phyloP scores from a whole-genome alignment of 83 land plant species.

The Picea abies region DNA sequence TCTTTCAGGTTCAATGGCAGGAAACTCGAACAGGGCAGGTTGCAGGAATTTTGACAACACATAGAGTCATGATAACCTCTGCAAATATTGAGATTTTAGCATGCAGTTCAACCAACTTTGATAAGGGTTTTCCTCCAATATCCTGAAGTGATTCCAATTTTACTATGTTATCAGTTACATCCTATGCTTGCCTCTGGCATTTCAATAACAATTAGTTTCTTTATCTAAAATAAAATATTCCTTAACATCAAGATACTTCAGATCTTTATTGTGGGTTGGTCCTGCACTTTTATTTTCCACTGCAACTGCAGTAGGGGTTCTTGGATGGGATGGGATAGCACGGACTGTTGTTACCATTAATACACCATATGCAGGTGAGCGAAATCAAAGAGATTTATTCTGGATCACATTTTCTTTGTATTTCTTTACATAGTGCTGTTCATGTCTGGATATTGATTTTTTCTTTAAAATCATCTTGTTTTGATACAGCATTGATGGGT shows the following conservation, averaged over 20 bases:
- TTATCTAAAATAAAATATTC: constrained; percentile 4
- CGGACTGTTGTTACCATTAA: constrained; percentile 73
- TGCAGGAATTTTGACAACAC: constrained; percentile 91
- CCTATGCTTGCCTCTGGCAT: constrained; percentile 7
- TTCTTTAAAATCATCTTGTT: constrained; percentile 2
- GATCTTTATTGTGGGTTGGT: constrained; percentile 96
- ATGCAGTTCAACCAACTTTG: constrained; percentile 70
- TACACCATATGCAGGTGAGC: constrained; percentile 82
- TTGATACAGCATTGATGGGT: constrained; percentile 81
- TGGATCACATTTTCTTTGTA: background rate
- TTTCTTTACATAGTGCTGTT: background rate
- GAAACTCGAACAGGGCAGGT: constrained; percentile 86
- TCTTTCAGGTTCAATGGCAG: constrained; percentile 93
- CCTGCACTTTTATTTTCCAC: constrained; percentile 93
- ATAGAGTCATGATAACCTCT: constrained; percentile 80
- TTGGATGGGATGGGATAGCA: constrained; percentile 95
- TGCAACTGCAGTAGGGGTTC: constrained; percentile 74
- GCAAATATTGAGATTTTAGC: constrained; percentile 80
- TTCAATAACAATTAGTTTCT: background rate
- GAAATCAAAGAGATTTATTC: background rate
- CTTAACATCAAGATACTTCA: constrained; percentile 78
- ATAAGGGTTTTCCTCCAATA: constrained; percentile 97
- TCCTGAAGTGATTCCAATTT: constrained; percentile 49
- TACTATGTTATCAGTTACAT: constrained; percentile 8
- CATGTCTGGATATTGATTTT: background rate